Evolutionary conservation across 2,329 filamentous ascomycete species (phyloP).

Genomic region (Chaetomium strumarium): DNA sequence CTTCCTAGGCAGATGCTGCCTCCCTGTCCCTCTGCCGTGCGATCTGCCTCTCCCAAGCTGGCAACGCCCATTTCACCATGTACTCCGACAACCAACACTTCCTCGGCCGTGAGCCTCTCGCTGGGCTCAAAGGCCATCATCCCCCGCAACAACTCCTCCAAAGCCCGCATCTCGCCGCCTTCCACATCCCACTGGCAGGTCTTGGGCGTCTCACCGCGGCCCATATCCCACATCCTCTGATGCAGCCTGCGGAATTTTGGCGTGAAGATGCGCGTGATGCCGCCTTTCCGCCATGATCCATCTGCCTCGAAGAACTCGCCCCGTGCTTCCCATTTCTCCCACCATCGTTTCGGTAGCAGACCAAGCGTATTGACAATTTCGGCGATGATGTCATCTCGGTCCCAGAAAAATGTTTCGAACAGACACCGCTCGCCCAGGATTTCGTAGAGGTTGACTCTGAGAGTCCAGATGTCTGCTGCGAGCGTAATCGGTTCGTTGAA

Average conservation of each 20-base stretch:
- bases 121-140: conserved; percentile 20
- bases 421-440: conserved; percentile 21
- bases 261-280: background rate
- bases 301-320: conserved; percentile 3
- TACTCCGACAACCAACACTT: conserved; percentile 6
- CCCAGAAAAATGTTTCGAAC: conserved; percentile 21
- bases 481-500: conserved; percentile 21
- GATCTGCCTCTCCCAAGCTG: conserved; percentile 15
- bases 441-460: conserved; percentile 24
- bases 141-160: conserved; percentile 17
- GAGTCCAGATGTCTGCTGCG: conserved; percentile 25
- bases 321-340: conserved; percentile 18
- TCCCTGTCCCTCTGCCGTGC: too few species aligned
- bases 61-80: conserved; percentile 14
- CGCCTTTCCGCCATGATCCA: background rate
- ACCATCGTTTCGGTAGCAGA: conserved; percentile 21
- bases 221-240: conserved; percentile 15
- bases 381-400: conserved; percentile 21
- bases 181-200: conserved; percentile 5
- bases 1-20: too few species aligned
- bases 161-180: conserved; percentile 14
- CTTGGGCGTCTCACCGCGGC: conserved; percentile 1
- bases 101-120: conserved; percentile 17
- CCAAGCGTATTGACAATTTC: conserved; percentile 23
- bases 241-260: background rate